A percentile compares a stretch with the other conserved stretches of the same genome.
Conservation (phyloP, 345 rosid genomes). For the Citrus unshiu region DNA sequence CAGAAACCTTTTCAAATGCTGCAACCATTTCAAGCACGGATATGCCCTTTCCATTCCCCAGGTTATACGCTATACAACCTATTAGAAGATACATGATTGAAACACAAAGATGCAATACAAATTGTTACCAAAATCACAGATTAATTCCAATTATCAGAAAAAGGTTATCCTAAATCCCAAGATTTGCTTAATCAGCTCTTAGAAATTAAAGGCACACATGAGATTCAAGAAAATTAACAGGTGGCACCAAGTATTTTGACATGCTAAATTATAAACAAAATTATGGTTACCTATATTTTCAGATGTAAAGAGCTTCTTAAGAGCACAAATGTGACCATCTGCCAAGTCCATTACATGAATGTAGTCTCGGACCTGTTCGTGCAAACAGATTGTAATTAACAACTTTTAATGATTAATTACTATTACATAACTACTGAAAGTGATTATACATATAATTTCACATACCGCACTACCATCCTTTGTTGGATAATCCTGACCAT, state of each 20-base stretch:
- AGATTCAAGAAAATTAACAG: not conserved
- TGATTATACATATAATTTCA: not conserved
- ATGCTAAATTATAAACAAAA: not conserved
- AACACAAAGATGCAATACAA: not conserved
- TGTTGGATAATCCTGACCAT: slow-evolving; percentile 89
- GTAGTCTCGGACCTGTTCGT: slow-evolving; percentile 77
- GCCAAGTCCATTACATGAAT: slow-evolving; percentile 97
- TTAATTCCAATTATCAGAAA: not conserved
- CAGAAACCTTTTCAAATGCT: slow-evolving; percentile 88
- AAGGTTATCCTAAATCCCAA: not conserved
- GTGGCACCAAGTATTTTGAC: not conserved
- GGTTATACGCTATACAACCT: slow-evolving; percentile 86
- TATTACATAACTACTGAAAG: not conserved
- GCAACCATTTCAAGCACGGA: slow-evolving; percentile 94
- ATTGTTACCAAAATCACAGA: not conserved
- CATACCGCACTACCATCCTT: slow-evolving; percentile 89
- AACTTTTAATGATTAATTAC: not conserved
- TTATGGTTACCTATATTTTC: slow-evolving; percentile 52
- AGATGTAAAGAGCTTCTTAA: slow-evolving; percentile 57
- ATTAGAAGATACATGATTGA: not conserved
- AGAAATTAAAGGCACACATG: not conserved
- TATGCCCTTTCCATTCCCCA: slow-evolving; percentile 85
- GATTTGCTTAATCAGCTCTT: not conserved
- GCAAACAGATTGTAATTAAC: not conserved
- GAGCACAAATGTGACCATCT: slow-evolving; percentile 89